Conservation (phyloP, 2,329 filamentous ascomycete species). For the Gremmenia infestans region DNA sequence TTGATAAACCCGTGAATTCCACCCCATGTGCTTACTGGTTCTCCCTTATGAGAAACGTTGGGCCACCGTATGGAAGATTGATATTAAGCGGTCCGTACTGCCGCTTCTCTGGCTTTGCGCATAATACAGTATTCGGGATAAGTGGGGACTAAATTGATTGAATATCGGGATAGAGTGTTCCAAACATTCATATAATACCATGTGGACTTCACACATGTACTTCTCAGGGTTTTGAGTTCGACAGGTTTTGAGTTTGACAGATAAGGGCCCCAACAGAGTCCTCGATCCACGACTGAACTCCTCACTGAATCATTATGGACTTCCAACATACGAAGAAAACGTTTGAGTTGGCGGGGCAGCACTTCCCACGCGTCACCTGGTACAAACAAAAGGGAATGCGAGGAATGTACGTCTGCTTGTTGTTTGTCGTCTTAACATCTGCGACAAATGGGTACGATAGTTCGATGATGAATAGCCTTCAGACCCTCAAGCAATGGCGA, state of each 20-base stretch:
- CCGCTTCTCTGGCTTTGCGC: constrained; percentile 11
- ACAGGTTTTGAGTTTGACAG: constrained; percentile 8
- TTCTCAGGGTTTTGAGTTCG: constrained; percentile 13
- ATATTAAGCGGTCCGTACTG: constrained; percentile 17
- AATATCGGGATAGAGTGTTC: constrained; percentile 8
- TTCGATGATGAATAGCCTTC: constrained; percentile 40
- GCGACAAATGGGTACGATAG: constrained; percentile 40
- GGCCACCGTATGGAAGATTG: constrained; percentile 9
- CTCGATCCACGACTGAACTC: not conserved
- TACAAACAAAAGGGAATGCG: constrained; percentile 44
- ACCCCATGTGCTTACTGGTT: constrained; percentile 7
- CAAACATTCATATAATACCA: constrained; percentile 13
- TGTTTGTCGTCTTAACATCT: constrained; percentile 27
- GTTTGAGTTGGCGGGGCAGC: constrained; percentile 16
- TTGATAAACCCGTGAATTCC: constrained; percentile 6
- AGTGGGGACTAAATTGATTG: constrained; percentile 12
- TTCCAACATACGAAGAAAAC: constrained; percentile 17
- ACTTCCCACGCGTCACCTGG: constrained; percentile 39
- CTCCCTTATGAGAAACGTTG: not conserved
- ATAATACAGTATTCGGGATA: constrained; percentile 10
- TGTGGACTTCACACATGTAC: constrained; percentile 11
- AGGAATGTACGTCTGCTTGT: constrained; percentile 10
- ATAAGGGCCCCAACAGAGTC: constrained; percentile 8
- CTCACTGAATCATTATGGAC: constrained; percentile 11
- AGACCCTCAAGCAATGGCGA: constrained; percentile 39